phyloP scores from a whole-genome alignment of 73 alveolate genomes.

The Symbiodinium pilosum region DNA sequence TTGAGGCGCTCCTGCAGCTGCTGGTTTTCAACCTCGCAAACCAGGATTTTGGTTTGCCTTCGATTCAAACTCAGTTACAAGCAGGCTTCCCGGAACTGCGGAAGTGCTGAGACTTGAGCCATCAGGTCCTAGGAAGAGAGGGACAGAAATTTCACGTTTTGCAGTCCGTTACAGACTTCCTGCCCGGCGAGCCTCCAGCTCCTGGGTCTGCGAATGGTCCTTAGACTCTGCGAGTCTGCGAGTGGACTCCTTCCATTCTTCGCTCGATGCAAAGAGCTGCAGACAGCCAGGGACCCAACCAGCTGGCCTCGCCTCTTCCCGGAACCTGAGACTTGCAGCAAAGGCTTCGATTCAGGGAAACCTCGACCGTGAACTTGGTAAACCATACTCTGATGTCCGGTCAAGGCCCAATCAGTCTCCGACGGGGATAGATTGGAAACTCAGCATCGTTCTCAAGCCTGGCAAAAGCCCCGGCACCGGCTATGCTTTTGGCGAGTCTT shows the following conservation, averaged over 20 bases:
- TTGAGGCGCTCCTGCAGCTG: neutral
- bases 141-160: too few relatives aligned
- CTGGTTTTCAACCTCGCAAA: neutral
- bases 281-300: neutral
- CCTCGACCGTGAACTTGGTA: too few relatives aligned
- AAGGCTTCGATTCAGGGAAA: too few relatives aligned
- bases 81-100: neutral
- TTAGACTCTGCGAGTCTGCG: too few relatives aligned
- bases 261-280: too few relatives aligned
- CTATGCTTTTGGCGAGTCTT: neutral
- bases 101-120: too few relatives aligned
- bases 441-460: conserved; percentile 1
- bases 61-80: neutral
- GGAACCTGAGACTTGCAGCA: neutral
- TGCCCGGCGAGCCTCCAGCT: neutral
- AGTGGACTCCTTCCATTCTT: too few relatives aligned
- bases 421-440: neutral
- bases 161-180: too few relatives aligned
- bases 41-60: too few relatives aligned
- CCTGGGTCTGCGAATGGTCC: conserved; percentile 12
- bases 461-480: neutral
- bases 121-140: too few relatives aligned
- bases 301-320: conserved; percentile 4
- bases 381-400: too few relatives aligned
- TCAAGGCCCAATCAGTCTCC: neutral